A percentile compares a stretch with the other conserved stretches of the same genome.
Conservation (phyloP, 441 rosid genomes). For the Populus hybrid region DNA sequence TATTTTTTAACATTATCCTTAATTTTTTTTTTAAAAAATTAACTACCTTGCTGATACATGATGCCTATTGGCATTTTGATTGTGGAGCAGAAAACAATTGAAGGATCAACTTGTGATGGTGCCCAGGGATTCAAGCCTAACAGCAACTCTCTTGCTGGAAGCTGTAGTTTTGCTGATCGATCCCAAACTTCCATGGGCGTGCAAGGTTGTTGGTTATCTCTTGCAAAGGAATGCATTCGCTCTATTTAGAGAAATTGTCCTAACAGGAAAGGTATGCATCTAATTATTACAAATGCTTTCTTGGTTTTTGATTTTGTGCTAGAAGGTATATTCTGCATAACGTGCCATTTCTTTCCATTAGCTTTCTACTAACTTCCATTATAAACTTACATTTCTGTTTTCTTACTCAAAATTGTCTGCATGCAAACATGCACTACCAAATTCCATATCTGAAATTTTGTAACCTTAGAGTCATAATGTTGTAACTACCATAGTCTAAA, state of each 20-base stretch:
- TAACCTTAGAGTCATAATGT: neutral
- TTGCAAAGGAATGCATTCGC: constrained; percentile 52
- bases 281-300: constrained; percentile 6
- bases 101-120: constrained; percentile 55
- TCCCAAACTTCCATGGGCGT: constrained; percentile 89
- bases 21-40: neutral
- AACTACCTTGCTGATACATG: neutral
- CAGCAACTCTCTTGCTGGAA: constrained; percentile 62
- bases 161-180: constrained; percentile 60
- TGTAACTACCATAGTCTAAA: neutral
- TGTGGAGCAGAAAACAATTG: constrained; percentile 49
- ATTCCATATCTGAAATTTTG: neutral
- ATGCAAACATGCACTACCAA: neutral
- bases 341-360: neutral
- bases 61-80: constrained; percentile 24
- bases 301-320: neutral
- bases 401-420: neutral
- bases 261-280: constrained; percentile 54
- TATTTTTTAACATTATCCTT: neutral
- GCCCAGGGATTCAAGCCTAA: constrained; percentile 37
- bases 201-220: constrained; percentile 69
- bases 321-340: neutral
- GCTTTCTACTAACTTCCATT: neutral
- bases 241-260: constrained; percentile 64
- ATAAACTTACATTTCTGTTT: neutral